Evolutionary conservation across 805 yeast genomes (phyloP), one percentile per base, ranked within the genome.

Genomic region (Ogataea dorogensis): DNA sequence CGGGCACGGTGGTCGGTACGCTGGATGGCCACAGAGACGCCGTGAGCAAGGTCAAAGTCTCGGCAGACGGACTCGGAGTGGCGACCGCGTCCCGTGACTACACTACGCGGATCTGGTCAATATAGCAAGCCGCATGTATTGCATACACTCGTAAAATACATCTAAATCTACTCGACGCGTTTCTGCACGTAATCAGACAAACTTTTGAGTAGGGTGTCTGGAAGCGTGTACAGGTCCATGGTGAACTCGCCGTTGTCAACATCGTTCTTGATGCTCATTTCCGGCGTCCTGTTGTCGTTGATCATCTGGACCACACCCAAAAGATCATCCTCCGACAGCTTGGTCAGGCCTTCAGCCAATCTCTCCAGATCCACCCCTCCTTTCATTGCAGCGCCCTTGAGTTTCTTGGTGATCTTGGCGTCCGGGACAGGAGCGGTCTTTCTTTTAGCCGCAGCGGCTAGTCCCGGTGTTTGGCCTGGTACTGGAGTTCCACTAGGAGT

Each of bases 211-310:
- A 93, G 68, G 26, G 84, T 78, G 58, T 91, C 97, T 14, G 98
- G 98, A 49, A 91, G 70, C 17, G 97, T 89, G 63, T 79, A 89
- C 50, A 91, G 73, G 65, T 91, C 98, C 86, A 91, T 86, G 36
- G 95, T 87, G 61, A 93, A 91, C 67, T 93, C 98, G 35, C 98
- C 98, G 53, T 86, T 91, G 44, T 91, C 98, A 33, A 86, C 88
- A 54, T 91, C 95, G 61, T 93, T 91, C 59, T 89, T 89, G 51
- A 91, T 83, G 63, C 84, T 88, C 95, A 91, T 91, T 31, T 91
- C 98, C 28, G 86, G 78, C 5, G 98, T 87, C 57, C 86, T 77
- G 65, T 93, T 93, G 61, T 91, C 98, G 28, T 95, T 88, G 25
- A 91, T 93, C 96, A 91, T 89, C 64, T 91, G 98, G 37, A 91